Conservation (phyloP, 257 asterid species). For the Eustoma russellianum region DNA sequence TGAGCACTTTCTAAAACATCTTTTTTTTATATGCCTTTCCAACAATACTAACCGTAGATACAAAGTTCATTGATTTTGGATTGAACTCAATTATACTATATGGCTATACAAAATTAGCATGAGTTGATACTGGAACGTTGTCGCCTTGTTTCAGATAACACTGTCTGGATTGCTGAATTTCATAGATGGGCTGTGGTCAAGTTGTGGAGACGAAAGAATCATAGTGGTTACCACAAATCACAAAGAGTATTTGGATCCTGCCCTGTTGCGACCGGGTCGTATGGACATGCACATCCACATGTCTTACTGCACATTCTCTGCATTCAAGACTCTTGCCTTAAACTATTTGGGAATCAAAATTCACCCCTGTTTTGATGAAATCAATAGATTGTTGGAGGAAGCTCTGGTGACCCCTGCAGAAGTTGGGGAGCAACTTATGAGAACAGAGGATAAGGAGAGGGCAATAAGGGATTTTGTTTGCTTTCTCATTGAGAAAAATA, state of each 20-base stretch:
- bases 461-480: conserved; percentile 17
- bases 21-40: no score
- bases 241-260: conserved; percentile 25
- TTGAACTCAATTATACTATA: no score
- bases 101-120: no score
- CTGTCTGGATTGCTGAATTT: conserved; percentile 40
- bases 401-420: conserved; percentile 32
- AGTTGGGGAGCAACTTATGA: conserved; percentile 31
- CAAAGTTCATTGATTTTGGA: no score
- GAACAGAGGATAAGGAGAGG: conserved; percentile 15
- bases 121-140: not conserved
- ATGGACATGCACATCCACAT: conserved; percentile 40
- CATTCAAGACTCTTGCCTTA: conserved; percentile 22
- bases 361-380: conserved; percentile 8
- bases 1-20: no score
- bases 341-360: conserved; percentile 20
- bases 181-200: conserved; percentile 44
- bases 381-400: conserved; percentile 14
- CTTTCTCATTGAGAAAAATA: conserved; percentile 18
- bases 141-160: conserved; percentile 14
- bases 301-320: conserved; percentile 32
- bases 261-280: conserved; percentile 32
- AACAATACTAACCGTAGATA: no score
- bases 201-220: conserved; percentile 42
- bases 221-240: conserved; percentile 34